Evolutionary conservation across 352 stramenopile species (phyloP), one percentile per base, ranked within the genome.

Genomic region (Phytopythium cucurbitacearum): DNA sequence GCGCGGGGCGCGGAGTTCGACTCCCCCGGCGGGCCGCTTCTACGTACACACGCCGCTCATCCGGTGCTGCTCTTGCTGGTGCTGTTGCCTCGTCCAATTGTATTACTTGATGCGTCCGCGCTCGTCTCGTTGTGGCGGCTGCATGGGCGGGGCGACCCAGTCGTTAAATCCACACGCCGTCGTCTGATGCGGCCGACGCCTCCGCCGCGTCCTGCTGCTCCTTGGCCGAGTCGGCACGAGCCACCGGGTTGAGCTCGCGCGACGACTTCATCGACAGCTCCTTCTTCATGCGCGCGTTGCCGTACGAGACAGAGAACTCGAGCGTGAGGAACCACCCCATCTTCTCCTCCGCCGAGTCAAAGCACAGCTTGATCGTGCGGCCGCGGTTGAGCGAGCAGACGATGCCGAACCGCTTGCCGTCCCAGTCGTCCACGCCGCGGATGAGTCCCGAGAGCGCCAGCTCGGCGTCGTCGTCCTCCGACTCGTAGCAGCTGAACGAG

Each of bases 241-340:
- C 60, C 46, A 62, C 52, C 12, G 69, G 67, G 49, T 71, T 82
- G n/a, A 61, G 57, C 39, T 72, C 64, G 43, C 56, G 66, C 5
- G 41, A 37, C 7, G 55, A 37, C 59, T 78, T 83, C 43, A 78
- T 57, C 3, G 68, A 82, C n/a, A 70, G 61, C 48, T 86, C 75
- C 52, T 82, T 83, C 69, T 86, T 89, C 75, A 89, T 86, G 21
- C 79, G 71, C 56, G 76, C 72, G 1, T 62, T 63, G 15, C 73
- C 76, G 51, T 86, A 89, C 36, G 79, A 84, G 5, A 89, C 76
- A 0, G 79, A 79, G 48, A 89, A 86, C 59, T 89, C 79, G 33
- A 90, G 69, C 50, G 78, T 89, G 28, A 91, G 62, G 53, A 91
- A 86, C 80, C 80, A 91, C 42, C 75, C 85, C 71, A 88, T 91